A percentile compares a stretch with the other conserved stretches of the same genome.
phyloP scores from a whole-genome alignment of 2,329 filamentous ascomycete genomes.

The Byssochlamys sp. region DNA sequence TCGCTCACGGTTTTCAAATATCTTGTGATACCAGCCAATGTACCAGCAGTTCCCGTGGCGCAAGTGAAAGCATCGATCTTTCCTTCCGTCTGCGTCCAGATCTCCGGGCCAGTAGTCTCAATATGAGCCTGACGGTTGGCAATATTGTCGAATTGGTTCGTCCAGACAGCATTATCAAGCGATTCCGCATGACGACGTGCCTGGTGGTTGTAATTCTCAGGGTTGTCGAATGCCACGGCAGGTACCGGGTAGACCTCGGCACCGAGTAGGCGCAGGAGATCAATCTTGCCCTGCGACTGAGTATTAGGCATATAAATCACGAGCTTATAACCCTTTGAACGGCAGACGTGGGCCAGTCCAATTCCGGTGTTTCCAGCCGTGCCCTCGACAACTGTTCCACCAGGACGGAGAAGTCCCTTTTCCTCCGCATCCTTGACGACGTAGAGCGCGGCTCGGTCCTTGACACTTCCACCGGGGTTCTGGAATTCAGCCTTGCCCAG shows the following conservation, averaged over 20 bases:
- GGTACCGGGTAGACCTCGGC: slow-evolving; percentile 94
- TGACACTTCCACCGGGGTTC: slow-evolving; percentile 92
- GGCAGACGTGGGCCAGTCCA: slow-evolving; percentile 90
- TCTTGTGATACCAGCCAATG: slow-evolving; percentile 75
- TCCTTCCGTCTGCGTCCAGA: slow-evolving; percentile 84
- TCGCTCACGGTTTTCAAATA: slow-evolving; percentile 76
- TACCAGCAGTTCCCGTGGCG: slow-evolving; percentile 85
- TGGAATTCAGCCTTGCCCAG: slow-evolving; percentile 97
- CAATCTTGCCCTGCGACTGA: slow-evolving; percentile 95
- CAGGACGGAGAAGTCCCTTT: slow-evolving; percentile 67
- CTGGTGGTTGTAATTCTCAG: slow-evolving; percentile 96
- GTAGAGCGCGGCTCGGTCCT: slow-evolving; percentile 90
- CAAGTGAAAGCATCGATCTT: slow-evolving; percentile 90
- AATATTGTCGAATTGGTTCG: slow-evolving; percentile 95
- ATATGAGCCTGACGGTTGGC: slow-evolving; percentile 91
- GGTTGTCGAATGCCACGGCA: slow-evolving; percentile 89
- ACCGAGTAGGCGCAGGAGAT: slow-evolving; percentile 78
- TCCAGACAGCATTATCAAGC: slow-evolving; percentile 87
- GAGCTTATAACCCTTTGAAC: slow-evolving; percentile 80
- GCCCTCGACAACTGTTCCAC: slow-evolving; percentile 91
- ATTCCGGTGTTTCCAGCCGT: slow-evolving; percentile 98
- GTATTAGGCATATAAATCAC: slow-evolving; percentile 99
- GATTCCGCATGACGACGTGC: slow-evolving; percentile 78
- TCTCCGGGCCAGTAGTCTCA: slow-evolving; percentile 93
- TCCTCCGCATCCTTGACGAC: slow-evolving; percentile 91